Percentiles rank a stretch among this genome's conserved stretches.
These are phyloP conservation scores for Hyaloscypha variabilis DNA, from an alignment of 495 filamentous ascomycete genomes.

Conservation along the genomic window DNA sequence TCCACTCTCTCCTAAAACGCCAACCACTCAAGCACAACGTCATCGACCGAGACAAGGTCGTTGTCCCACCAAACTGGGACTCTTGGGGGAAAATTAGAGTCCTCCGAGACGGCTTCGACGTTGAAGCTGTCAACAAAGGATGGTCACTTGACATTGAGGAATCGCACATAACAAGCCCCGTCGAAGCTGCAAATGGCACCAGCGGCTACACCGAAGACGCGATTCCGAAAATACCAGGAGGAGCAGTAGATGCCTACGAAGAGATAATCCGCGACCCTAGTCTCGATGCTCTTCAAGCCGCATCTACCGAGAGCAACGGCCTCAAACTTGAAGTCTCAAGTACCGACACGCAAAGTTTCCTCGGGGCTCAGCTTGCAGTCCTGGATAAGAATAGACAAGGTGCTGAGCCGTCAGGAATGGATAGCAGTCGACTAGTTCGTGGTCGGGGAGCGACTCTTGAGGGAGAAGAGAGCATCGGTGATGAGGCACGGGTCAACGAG, in stretches of 20 bases:
- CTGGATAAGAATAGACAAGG: conserved; percentile 65
- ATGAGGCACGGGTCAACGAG: conserved; percentile 71
- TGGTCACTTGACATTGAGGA: conserved; percentile 83
- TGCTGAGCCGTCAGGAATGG: conserved; percentile 39
- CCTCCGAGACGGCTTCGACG: conserved; percentile 90
- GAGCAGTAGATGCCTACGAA: conserved; percentile 75
- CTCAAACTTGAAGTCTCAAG: conserved; percentile 68
- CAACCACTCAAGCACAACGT: conserved; percentile 90
- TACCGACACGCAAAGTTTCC: conserved; percentile 79
- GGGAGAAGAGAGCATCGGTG: conserved; percentile 38
- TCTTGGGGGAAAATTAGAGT: conserved; percentile 98
- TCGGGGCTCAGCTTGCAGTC: conserved; percentile 69
- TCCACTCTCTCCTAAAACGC: conserved; percentile 84
- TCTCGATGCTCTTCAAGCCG: conserved; percentile 56
- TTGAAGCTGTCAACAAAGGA: conserved; percentile 79
- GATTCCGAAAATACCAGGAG: conserved; percentile 40
- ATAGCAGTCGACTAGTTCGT: conserved; percentile 31
- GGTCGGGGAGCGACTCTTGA: conserved; percentile 17
- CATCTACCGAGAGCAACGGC: conserved; percentile 50
- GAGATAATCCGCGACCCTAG: conserved; percentile 75
- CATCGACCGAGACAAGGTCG: conserved; percentile 92
- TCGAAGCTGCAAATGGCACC: conserved; percentile 32
- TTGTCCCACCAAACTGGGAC: conserved; percentile 96
- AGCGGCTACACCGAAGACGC: neutral
- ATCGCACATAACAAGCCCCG: neutral